Evolutionary conservation across 768 basidiomycete genomes (phyloP).

Genomic region (Trametes cubensis): DNA sequence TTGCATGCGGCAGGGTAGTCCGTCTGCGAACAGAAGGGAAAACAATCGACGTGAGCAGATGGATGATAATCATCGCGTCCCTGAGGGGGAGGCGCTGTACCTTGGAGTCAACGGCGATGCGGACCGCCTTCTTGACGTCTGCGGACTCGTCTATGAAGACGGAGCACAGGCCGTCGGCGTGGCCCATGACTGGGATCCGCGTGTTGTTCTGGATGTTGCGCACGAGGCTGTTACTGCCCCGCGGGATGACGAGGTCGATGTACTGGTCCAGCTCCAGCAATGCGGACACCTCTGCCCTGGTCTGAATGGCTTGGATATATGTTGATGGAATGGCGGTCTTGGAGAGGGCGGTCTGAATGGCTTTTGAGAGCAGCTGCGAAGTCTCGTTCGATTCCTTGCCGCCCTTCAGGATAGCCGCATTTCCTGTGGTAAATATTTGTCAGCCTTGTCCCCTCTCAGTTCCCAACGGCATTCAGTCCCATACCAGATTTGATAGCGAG

Average conservation of each 20-base stretch:
- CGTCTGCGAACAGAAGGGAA: slow-evolving; percentile 48
- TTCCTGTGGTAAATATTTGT: slow-evolving; percentile 55
- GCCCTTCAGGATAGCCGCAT: slow-evolving; percentile 95
- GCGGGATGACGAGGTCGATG: slow-evolving; percentile 96
- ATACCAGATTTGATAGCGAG: slow-evolving; percentile 95
- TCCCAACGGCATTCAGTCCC: slow-evolving; percentile 24
- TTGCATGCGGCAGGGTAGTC: slow-evolving; percentile 98
- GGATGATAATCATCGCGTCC: neutral
- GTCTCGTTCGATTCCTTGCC: slow-evolving; percentile 94
- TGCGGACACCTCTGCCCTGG: slow-evolving; percentile 86
- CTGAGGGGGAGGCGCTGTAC: slow-evolving; percentile 43
- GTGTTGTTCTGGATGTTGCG: slow-evolving; percentile 86
- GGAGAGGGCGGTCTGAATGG: slow-evolving; percentile 77
- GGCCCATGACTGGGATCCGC: slow-evolving; percentile 97
- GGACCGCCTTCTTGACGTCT: slow-evolving; percentile 73
- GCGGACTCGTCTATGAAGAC: slow-evolving; percentile 89
- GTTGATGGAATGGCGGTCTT: slow-evolving; percentile 72
- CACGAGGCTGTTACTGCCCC: slow-evolving; percentile 92
- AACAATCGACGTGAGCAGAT: neutral
- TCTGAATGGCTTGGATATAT: slow-evolving; percentile 92
- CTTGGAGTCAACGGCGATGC: slow-evolving; percentile 90
- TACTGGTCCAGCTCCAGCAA: slow-evolving; percentile 85
- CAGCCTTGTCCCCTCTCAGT: neutral
- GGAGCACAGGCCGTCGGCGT: slow-evolving; percentile 93
- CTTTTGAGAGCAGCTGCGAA: slow-evolving; percentile 69